Percentiles rank a stretch among this genome's conserved stretches.
Conservation (phyloP, 345 rosid genomes). For the Clarkia xantiana region DNA sequence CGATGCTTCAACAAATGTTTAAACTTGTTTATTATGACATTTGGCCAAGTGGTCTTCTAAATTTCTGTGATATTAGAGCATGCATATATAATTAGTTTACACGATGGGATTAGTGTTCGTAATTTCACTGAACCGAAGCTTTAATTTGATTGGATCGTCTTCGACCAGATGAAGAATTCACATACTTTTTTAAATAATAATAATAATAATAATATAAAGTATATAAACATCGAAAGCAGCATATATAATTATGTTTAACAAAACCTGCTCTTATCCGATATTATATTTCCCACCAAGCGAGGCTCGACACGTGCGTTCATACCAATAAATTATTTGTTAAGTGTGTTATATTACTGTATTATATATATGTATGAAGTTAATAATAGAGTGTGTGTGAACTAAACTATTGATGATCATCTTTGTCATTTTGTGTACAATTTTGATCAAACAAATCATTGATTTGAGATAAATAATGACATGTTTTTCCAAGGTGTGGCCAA, state of each 20-base stretch:
- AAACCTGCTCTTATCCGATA: conserved; percentile 5
- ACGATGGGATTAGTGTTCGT: no score
- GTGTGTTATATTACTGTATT: background rate
- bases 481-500: background rate
- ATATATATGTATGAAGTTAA: background rate
- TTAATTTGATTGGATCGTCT: no score
- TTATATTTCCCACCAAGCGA: background rate
- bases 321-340: background rate
- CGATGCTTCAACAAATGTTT: background rate
- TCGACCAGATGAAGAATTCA: no score
- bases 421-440: conserved; percentile 11
- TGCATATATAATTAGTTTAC: no score
- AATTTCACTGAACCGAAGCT: no score
- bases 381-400: no score
- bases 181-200: no score
- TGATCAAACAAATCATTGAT: conserved; percentile 1
- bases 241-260: background rate
- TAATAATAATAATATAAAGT: no score
- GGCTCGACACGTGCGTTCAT: background rate
- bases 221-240: background rate
- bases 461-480: background rate
- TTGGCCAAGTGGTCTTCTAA: no score
- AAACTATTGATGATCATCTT: background rate
- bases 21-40: no score
- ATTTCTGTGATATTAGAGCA: no score